Conservation (phyloP, 1,139 yeast genomes). For the Suhomyces maxii region DNA sequence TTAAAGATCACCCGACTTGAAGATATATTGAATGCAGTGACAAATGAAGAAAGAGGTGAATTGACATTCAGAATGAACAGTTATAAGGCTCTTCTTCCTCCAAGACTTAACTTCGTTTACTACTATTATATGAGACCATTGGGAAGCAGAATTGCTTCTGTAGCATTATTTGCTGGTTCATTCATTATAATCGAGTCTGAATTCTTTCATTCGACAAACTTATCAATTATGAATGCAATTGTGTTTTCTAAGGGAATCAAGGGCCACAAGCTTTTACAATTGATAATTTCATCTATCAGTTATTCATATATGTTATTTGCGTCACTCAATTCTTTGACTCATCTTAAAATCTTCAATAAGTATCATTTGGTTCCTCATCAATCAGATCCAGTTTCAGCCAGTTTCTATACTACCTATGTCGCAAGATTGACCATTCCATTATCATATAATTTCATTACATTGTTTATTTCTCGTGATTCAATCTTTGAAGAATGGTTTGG, state of each 20-base stretch:
- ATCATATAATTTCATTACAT: conserved; percentile 73
- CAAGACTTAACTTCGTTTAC: conserved; percentile 35
- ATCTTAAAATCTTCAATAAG: conserved; percentile 68
- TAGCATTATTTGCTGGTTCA: conserved; percentile 41
- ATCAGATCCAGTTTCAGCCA: conserved; percentile 72
- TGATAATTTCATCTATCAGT: conserved; percentile 38
- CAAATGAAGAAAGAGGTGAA: conserved; percentile 29
- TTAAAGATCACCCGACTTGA: conserved; percentile 39
- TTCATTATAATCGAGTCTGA: conserved; percentile 69
- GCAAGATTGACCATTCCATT: conserved; percentile 82
- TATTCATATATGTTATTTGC: conserved; percentile 69
- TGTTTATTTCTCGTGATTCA: conserved; percentile 52
- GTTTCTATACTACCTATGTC: conserved; percentile 78
- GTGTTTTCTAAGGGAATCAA: conserved; percentile 24
- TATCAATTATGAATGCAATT: conserved; percentile 60
- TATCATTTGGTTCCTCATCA: conserved; percentile 69
- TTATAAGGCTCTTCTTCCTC: conserved; percentile 22
- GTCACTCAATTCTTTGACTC: conserved; percentile 65
- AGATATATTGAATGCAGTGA: conserved; percentile 39
- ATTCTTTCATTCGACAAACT: conserved; percentile 64
- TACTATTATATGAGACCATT: conserved; percentile 49
- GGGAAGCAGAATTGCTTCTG: conserved; percentile 41
- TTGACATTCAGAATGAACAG: conserved; percentile 29
- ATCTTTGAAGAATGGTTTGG: conserved; percentile 66
- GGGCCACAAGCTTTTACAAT: conserved; percentile 29